Evolutionary conservation across 306 rosid species (phyloP).

Genomic region (Prunus persica): Prunus_persica_NCBIv2 NC_034010.1:15859001-15859500

Average conservation of each 20-base stretch:
- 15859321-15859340: not conserved
- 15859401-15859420: not conserved
- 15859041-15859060: conserved; percentile 3
- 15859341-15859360: not conserved
- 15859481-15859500: not conserved
- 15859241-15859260: not conserved
- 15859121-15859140: conserved; percentile 84
- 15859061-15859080: conserved; percentile 7
- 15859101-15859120: conserved; percentile 94
- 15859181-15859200: not conserved
- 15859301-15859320: conserved; percentile 1
- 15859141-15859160: not conserved
- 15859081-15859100: conserved; percentile 98
- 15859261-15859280: not conserved
- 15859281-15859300: not conserved
- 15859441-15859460: not conserved
- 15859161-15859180: not conserved
- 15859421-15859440: not conserved
- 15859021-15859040: not conserved
- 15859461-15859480: not conserved
- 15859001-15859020: not conserved
- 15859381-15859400: not conserved
- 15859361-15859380: not conserved
- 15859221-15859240: not conserved
- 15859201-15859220: not conserved